Evolutionary conservation across 2,329 filamentous ascomycete species (phyloP).

Genomic region (Aspergillus japonicus): DNA sequence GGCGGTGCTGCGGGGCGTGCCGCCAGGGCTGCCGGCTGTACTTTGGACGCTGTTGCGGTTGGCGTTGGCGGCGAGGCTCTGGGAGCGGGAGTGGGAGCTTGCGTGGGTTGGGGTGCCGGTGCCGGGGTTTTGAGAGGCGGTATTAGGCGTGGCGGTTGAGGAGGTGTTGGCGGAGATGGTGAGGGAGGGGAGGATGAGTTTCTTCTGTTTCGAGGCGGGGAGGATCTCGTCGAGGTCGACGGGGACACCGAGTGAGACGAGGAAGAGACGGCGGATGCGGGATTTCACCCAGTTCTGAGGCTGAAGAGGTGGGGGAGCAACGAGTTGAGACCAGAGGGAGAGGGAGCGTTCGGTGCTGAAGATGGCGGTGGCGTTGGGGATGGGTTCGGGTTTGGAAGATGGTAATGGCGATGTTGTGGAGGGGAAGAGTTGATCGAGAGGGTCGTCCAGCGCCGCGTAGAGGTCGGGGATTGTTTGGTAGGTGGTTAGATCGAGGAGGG

Average conservation of each 20-base stretch:
- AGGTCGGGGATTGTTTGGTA: constrained; percentile 49
- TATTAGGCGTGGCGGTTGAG: constrained; percentile 51
- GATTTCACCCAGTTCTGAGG: constrained; percentile 98
- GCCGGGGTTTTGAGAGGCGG: constrained; percentile 39
- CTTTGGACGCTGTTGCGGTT: constrained; percentile 31
- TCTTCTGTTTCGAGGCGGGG: constrained; percentile 96
- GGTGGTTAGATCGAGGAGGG: constrained; percentile 54
- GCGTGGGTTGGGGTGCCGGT: constrained; percentile 56
- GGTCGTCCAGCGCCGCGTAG: constrained; percentile 36
- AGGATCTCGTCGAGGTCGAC: constrained; percentile 97
- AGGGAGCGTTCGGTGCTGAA: constrained; percentile 84
- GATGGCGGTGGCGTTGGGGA: constrained; percentile 53
- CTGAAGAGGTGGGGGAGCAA: constrained; percentile 89
- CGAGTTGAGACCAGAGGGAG: constrained; percentile 93
- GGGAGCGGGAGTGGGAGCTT: constrained; percentile 50
- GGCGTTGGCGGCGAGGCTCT: constrained; percentile 25
- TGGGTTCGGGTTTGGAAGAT: constrained; percentile 40
- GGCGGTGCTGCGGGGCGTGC: constrained; percentile 26
- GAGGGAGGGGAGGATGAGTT: constrained; percentile 86
- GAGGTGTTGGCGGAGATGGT: constrained; percentile 32
- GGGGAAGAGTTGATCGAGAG: constrained; percentile 48
- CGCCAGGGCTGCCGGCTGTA: constrained; percentile 20
- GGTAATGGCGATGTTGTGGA: constrained; percentile 34
- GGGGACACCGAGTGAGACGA: constrained; percentile 92
- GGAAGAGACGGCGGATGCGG: constrained; percentile 87